Evolutionary conservation across 768 basidiomycete species (phyloP).

Genomic region (Boletus rubropictus): DNA sequence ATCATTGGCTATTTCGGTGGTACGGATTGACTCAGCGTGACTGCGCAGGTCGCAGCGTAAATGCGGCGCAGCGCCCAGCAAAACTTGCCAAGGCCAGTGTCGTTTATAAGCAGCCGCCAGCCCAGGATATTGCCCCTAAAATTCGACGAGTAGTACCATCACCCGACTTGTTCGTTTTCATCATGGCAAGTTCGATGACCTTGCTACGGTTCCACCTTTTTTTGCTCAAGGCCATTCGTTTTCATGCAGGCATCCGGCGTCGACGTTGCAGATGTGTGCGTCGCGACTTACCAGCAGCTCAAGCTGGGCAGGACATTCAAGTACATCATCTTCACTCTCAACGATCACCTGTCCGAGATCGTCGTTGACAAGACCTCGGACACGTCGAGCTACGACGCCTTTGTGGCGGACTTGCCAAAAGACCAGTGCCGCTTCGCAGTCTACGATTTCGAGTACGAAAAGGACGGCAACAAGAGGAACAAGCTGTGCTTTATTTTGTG

Average conservation of each 20-base stretch:
- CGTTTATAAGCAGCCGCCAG: constrained; percentile 11
- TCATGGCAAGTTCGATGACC: constrained; percentile 23
- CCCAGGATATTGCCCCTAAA: constrained; percentile 10
- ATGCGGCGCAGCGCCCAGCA: constrained; percentile 8
- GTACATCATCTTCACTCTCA: constrained; percentile 80
- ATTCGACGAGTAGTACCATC: not conserved
- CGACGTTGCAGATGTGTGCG: constrained; percentile 51
- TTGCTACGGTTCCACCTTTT: too few relatives aligned
- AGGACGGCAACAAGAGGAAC: constrained; percentile 67
- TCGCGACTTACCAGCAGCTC: constrained; percentile 16
- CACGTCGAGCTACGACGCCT: constrained; percentile 57
- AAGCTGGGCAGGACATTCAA: constrained; percentile 49
- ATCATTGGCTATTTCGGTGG: not conserved
- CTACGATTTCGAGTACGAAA: constrained; percentile 85
- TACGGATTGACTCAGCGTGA: not conserved
- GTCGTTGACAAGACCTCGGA: constrained; percentile 63
- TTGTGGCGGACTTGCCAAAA: constrained; percentile 69
- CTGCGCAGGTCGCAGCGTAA: constrained; percentile 1
- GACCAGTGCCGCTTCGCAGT: constrained; percentile 81
- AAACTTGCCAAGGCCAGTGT: not conserved
- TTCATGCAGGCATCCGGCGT: constrained; percentile 30
- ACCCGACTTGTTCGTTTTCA: not conserved
- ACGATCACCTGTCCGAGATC: constrained; percentile 59
- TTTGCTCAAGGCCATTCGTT: not conserved
- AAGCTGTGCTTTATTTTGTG: constrained; percentile 83